Percentiles rank a stretch among this genome's conserved stretches.
Conservation (phyloP, 805 yeast genomes). For the Groenewaldozyma tartarivorans region DNA sequence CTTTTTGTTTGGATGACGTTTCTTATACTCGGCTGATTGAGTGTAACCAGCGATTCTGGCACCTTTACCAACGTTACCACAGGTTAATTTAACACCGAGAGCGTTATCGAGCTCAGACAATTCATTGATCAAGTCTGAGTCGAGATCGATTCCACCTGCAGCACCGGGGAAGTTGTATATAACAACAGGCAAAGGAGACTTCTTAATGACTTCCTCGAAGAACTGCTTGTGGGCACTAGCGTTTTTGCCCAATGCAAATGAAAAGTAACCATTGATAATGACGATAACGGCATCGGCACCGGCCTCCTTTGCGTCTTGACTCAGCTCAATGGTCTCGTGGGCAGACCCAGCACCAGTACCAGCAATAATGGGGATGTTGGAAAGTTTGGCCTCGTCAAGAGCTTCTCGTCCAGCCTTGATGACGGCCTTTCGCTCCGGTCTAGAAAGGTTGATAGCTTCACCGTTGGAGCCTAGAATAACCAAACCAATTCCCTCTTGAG, state of each 20-base stretch:
- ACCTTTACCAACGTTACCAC: not conserved
- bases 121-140: slow-evolving; percentile 31
- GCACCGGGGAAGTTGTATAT: slow-evolving; percentile 44
- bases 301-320: slow-evolving; percentile 20
- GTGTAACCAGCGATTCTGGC: slow-evolving; percentile 26
- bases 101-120: slow-evolving; percentile 38
- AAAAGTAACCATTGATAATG: slow-evolving; percentile 41
- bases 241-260: slow-evolving; percentile 35
- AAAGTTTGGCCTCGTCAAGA: slow-evolving; percentile 16
- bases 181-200: slow-evolving; percentile 34
- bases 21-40: slow-evolving; percentile 33
- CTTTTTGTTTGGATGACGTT: slow-evolving; percentile 35
- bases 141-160: slow-evolving; percentile 33
- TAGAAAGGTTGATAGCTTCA: slow-evolving; percentile 42
- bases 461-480: slow-evolving; percentile 48
- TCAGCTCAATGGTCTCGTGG: slow-evolving; percentile 34
- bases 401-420: slow-evolving; percentile 23
- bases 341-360: slow-evolving; percentile 42
- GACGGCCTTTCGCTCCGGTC: slow-evolving; percentile 32
- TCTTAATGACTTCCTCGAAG: slow-evolving; percentile 37
- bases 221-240: slow-evolving; percentile 34
- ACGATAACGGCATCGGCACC: slow-evolving; percentile 26
- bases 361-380: slow-evolving; percentile 27
- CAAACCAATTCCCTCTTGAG: slow-evolving; percentile 26
- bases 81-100: slow-evolving; percentile 42